Conservation (phyloP, 176 grass and related monocot species). For the Leersia perrieri region DNA sequence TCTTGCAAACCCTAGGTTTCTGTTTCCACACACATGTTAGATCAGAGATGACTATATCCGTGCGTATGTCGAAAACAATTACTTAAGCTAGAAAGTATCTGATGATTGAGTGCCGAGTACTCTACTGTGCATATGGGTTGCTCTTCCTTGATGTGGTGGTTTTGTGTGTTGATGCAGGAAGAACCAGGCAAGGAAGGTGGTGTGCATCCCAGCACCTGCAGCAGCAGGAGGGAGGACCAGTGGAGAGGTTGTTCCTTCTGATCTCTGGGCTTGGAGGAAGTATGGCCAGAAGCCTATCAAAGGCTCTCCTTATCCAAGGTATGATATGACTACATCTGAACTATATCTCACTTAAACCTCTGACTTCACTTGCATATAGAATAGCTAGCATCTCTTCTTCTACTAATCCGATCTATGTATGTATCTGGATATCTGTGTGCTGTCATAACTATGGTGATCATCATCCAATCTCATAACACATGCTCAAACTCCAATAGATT, state of each 20-base stretch:
- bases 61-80: not conserved
- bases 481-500: slow-evolving; percentile 47
- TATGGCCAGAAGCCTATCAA: slow-evolving; percentile 99
- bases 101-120: not conserved
- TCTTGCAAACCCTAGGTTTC: slow-evolving; percentile 25
- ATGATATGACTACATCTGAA: slow-evolving; percentile 8
- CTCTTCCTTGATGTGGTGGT: not conserved
- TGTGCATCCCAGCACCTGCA: slow-evolving; percentile 86
- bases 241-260: slow-evolving; percentile 86
- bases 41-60: not conserved
- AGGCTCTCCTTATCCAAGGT: slow-evolving; percentile 98
- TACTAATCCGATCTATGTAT: slow-evolving; percentile 6
- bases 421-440: slow-evolving; percentile 16
- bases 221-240: slow-evolving; percentile 50
- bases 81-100: not conserved
- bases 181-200: slow-evolving; percentile 92
- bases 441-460: slow-evolving; percentile 12
- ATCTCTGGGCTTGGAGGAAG: slow-evolving; percentile 99
- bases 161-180: slow-evolving; percentile 57
- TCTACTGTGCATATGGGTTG: not conserved
- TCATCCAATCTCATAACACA: slow-evolving; percentile 29
- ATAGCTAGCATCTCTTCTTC: slow-evolving; percentile 3
- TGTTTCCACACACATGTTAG: not conserved
- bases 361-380: not conserved
- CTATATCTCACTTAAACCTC: not conserved